These are phyloP conservation scores for Termitomyces sp. DNA, from an alignment of 768 basidiomycete species.

Conservation along the genomic window DNA sequence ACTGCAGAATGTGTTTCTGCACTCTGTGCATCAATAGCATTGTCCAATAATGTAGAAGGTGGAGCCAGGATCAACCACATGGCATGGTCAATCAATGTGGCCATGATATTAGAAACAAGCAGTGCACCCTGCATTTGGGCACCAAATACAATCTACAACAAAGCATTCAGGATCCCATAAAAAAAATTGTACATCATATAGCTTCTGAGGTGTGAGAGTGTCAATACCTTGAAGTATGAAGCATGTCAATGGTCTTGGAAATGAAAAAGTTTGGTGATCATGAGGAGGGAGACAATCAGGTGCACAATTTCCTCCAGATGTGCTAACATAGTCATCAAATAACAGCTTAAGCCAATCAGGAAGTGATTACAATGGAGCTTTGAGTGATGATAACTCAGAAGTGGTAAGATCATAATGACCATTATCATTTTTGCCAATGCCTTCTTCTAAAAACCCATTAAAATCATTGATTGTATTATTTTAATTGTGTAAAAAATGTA, in stretches of 20 bases:
- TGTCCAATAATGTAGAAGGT: background rate
- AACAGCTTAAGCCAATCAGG: background rate
- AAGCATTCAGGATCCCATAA: background rate
- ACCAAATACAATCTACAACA: background rate
- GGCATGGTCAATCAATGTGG: background rate
- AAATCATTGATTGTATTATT: too few relatives aligned
- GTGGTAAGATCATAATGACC: background rate
- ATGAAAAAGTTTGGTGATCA: too few relatives aligned
- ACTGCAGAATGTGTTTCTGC: background rate
- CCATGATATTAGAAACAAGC: background rate
- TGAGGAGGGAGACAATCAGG: background rate
- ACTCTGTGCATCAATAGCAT: background rate
- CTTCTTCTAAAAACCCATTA: background rate
- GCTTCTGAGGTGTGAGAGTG: background rate
- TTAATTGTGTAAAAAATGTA: too few relatives aligned
- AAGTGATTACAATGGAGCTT: background rate
- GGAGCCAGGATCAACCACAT: background rate
- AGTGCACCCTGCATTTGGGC: background rate
- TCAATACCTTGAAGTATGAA: background rate
- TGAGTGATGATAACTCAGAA: background rate
- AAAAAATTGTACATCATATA: background rate
- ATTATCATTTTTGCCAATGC: background rate
- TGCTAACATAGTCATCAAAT: background rate
- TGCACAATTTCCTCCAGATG: background rate
- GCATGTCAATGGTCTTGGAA: too few relatives aligned